Evolutionary conservation across 208 protist species (phyloP).

Genomic region (Leishmania lainsoni): DNA sequence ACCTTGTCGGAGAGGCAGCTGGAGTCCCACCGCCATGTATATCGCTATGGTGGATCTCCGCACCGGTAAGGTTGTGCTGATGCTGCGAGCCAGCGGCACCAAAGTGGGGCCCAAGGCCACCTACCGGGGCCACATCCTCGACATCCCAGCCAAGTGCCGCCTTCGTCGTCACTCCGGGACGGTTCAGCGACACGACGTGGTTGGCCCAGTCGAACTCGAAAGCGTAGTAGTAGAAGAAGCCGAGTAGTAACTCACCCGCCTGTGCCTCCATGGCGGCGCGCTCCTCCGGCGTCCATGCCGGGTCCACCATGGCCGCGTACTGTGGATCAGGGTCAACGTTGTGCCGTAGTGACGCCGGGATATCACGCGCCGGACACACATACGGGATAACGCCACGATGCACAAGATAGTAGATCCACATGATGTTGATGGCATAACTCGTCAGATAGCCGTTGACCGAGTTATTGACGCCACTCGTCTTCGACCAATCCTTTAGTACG

Average conservation of each 20-base stretch:
- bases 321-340: constrained; percentile 40
- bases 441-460: constrained; percentile 89
- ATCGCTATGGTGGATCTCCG: constrained; percentile 5
- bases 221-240: constrained; percentile 92
- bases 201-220: constrained; percentile 88
- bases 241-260: constrained; percentile 79
- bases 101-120: background rate
- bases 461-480: constrained; percentile 90
- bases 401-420: constrained; percentile 94
- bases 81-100: background rate
- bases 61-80: background rate
- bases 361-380: constrained; percentile 72
- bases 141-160: constrained; percentile 71
- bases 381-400: constrained; percentile 73
- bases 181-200: constrained; percentile 89
- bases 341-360: constrained; percentile 58
- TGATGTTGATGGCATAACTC: constrained; percentile 90
- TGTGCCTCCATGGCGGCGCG: constrained; percentile 41
- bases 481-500: constrained; percentile 92
- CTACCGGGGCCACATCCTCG: constrained; percentile 46
- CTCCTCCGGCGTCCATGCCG: constrained; percentile 28
- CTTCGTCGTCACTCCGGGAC: constrained; percentile 79
- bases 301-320: constrained; percentile 69
- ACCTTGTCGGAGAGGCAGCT: background rate
- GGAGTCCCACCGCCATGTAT: constrained; percentile 10